phyloP scores from a whole-genome alignment of 345 rosid species.

The Mangifera indica region DNA sequence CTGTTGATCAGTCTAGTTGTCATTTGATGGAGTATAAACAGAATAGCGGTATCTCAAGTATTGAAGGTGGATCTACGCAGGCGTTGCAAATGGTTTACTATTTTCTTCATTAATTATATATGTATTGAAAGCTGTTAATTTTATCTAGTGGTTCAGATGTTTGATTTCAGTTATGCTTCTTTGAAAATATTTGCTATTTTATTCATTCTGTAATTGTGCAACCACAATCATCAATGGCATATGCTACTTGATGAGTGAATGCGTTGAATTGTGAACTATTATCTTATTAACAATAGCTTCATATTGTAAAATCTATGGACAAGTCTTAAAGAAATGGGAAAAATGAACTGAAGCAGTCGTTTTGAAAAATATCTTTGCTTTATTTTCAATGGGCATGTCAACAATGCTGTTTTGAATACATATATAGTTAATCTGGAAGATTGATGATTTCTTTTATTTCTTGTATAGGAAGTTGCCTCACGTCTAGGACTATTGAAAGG shows the following conservation, averaged over 20 bases:
- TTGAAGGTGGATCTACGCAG: constrained; percentile 7
- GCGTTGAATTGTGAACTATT: not conserved
- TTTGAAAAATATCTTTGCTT: constrained; percentile 3
- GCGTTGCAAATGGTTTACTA: not conserved
- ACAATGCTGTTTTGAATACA: too few relatives aligned
- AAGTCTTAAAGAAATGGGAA: not conserved
- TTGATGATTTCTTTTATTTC: constrained; percentile 13
- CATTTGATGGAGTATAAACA: not conserved
- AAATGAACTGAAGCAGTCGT: not conserved
- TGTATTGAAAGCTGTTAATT: constrained; percentile 4
- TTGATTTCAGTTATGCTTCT: not conserved
- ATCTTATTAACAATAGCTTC: not conserved
- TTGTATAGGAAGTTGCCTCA: constrained; percentile 70
- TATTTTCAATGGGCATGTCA: not conserved
- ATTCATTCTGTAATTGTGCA: not conserved
- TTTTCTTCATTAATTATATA: not conserved
- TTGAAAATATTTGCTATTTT: not conserved
- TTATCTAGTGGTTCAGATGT: constrained; percentile 8
- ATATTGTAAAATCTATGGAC: not conserved
- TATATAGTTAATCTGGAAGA: not conserved
- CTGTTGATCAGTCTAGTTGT: not conserved
- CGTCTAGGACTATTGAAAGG: constrained; percentile 68
- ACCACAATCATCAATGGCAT: not conserved
- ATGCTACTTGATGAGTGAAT: constrained; percentile 1
- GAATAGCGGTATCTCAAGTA: not conserved